Conservation (phyloP, 805 yeast species). For the Candida sonorensis region DNA sequence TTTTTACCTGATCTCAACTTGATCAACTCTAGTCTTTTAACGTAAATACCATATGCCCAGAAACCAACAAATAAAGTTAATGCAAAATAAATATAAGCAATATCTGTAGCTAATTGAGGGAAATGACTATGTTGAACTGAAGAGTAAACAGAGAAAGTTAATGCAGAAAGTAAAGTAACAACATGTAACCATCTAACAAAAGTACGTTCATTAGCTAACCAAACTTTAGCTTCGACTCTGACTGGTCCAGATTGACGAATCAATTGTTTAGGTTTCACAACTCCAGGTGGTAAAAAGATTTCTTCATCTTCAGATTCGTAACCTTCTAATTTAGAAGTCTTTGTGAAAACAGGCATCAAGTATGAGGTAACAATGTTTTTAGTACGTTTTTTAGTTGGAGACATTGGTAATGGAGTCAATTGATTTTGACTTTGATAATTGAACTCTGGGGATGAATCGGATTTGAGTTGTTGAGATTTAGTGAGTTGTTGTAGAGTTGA, state of each 20-base stretch:
- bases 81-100: constrained; percentile 76
- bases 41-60: constrained; percentile 84
- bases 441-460: too few relatives aligned
- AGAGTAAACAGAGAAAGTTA: constrained; percentile 78
- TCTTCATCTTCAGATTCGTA: constrained; percentile 83
- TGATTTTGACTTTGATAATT: constrained; percentile 1
- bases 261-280: constrained; percentile 68
- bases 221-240: constrained; percentile 94
- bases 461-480: too few relatives aligned
- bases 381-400: constrained; percentile 7
- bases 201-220: constrained; percentile 98
- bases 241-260: constrained; percentile 87
- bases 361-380: constrained; percentile 10
- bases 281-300: constrained; percentile 82
- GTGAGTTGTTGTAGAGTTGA: too few relatives aligned
- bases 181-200: constrained; percentile 94
- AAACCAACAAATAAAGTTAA: constrained; percentile 76
- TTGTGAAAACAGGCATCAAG: constrained; percentile 27
- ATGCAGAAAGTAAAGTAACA: constrained; percentile 72
- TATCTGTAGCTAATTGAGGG: constrained; percentile 51
- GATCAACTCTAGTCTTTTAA: constrained; percentile 64
- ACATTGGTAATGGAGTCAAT: constrained; percentile 4
- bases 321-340: constrained; percentile 28
- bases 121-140: constrained; percentile 65
- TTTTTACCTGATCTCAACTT: constrained; percentile 79